phyloP scores from a whole-genome alignment of 2,329 filamentous ascomycete genomes.

The Cladophialophora bantiana region DNA sequence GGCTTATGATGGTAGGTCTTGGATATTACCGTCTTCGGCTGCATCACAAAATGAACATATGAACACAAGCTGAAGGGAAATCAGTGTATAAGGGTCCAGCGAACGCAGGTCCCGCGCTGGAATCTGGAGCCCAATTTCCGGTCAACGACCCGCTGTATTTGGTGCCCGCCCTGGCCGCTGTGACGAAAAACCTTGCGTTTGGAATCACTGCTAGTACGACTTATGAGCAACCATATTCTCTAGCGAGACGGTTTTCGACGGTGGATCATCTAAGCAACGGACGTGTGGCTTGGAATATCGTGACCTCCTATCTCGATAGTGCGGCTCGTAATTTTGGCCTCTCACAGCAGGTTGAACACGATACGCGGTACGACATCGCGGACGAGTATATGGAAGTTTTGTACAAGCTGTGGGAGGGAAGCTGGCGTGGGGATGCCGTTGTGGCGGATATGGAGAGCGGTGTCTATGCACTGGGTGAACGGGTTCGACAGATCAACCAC shows the following conservation, averaged over 20 bases:
- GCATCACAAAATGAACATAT: neutral
- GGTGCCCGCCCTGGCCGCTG: constrained; percentile 56
- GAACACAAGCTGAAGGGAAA: constrained; percentile 19
- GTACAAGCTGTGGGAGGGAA: constrained; percentile 61
- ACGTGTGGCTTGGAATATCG: constrained; percentile 61
- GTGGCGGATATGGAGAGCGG: constrained; percentile 64
- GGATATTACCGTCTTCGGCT: neutral
- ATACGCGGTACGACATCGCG: constrained; percentile 57
- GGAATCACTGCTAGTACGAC: constrained; percentile 72
- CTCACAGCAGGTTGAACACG: constrained; percentile 56
- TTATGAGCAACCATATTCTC: constrained; percentile 72
- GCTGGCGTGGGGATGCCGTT: constrained; percentile 58
- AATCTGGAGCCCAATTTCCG: constrained; percentile 52
- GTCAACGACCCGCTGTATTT: constrained; percentile 67
- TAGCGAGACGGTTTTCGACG: constrained; percentile 70
- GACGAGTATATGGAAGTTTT: constrained; percentile 57
- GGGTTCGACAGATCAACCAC: constrained; percentile 72
- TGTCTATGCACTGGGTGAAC: constrained; percentile 65
- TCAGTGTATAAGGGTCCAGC: constrained; percentile 50
- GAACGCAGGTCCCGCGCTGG: constrained; percentile 50
- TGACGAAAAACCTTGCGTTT: constrained; percentile 61
- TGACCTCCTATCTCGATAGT: constrained; percentile 57
- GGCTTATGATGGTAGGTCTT: constrained; percentile 27
- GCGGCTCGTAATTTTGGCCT: constrained; percentile 58
- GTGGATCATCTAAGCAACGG: constrained; percentile 72